phyloP scores from a whole-genome alignment of 1,284 basidiomycete species.

The Moesziomyces sp. region DNA sequence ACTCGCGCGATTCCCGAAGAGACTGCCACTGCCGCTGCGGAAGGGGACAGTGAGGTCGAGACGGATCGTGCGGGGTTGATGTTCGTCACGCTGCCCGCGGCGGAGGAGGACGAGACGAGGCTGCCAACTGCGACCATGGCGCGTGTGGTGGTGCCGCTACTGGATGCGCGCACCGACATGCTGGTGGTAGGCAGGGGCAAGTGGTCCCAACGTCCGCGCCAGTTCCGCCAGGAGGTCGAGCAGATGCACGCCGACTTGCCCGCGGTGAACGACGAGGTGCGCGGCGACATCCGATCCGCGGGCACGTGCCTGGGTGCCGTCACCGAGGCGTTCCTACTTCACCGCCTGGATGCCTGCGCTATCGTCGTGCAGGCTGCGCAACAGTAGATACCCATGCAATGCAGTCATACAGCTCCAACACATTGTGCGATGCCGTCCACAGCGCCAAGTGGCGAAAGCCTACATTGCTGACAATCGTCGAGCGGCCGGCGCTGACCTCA shows the following conservation, averaged over 20 bases:
- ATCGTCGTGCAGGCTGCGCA: constrained; percentile 31
- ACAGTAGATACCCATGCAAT: neutral
- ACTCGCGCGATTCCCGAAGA: constrained; percentile 15
- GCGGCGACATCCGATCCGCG: constrained; percentile 21
- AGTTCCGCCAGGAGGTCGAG: constrained; percentile 38
- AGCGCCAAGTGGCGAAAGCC: no score
- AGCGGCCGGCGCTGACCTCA: no score
- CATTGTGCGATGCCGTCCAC: no score
- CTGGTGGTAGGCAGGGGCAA: constrained; percentile 49
- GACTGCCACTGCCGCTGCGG: neutral
- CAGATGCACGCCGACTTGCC: constrained; percentile 18
- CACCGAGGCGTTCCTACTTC: constrained; percentile 30
- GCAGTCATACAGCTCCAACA: no score
- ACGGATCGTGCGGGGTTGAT: constrained; percentile 20
- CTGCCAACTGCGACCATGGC: constrained; percentile 21
- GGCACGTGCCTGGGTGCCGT: constrained; percentile 44
- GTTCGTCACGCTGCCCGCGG: constrained; percentile 22
- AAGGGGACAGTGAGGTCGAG: neutral
- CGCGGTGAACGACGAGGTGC: constrained; percentile 12
- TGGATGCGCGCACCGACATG: constrained; percentile 35
- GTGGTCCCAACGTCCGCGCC: constrained; percentile 34
- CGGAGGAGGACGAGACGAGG: neutral
- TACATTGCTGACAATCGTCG: no score
- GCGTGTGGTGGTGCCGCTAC: constrained; percentile 17
- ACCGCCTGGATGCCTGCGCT: constrained; percentile 6